These are phyloP conservation scores for Venturia oleaginea DNA, from an alignment of 2,329 filamentous ascomycete genomes.

Conservation along the genomic window DNA sequence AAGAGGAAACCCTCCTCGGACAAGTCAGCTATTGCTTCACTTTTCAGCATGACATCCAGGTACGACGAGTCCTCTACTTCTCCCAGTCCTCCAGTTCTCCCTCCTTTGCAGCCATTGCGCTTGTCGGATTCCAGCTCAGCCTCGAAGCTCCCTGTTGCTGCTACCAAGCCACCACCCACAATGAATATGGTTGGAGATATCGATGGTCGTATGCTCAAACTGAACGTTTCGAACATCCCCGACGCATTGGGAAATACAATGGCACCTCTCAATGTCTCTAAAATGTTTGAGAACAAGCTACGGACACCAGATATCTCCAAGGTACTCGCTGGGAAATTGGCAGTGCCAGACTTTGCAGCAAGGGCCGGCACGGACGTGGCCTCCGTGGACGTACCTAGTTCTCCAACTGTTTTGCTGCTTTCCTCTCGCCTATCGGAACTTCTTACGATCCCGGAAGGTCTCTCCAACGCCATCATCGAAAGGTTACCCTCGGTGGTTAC, in stretches of 20 bases:
- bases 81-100: not conserved
- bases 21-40: not conserved
- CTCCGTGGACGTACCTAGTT: not conserved
- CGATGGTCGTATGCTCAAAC: not conserved
- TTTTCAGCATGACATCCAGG: conserved; percentile 27
- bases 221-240: not conserved
- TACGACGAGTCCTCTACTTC: conserved; percentile 16
- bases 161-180: not conserved
- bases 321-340: not conserved
- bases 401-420: not conserved
- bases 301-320: not conserved
- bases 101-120: not conserved
- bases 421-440: not conserved
- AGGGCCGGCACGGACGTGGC: not conserved
- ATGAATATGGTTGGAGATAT: conserved; percentile 5
- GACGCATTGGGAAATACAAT: not conserved
- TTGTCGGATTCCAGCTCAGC: not conserved
- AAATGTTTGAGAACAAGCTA: conserved; percentile 7
- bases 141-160: not conserved
- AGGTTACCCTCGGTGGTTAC: not conserved
- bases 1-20: conserved; percentile 4
- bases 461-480: not conserved
- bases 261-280: conserved; percentile 9
- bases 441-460: not conserved
- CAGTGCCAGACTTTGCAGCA: not conserved